Percentiles rank a stretch among this genome's conserved stretches.
Evolutionary conservation across 2,329 filamentous ascomycete genomes (phyloP).

Genomic region (Phaeophleospora eucalypticola): DNA sequence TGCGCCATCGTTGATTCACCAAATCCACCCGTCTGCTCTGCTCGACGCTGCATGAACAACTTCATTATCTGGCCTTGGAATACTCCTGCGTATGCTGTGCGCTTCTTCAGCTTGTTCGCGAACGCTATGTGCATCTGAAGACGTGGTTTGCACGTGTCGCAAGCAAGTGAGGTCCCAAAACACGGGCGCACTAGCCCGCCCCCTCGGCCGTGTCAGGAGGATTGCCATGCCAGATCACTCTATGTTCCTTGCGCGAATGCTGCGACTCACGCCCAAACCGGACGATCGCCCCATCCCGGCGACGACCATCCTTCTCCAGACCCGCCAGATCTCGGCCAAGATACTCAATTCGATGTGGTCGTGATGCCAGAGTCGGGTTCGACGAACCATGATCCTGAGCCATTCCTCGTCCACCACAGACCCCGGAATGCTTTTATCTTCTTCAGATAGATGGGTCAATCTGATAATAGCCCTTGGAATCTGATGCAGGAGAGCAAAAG

Average conservation of each 20-base stretch:
- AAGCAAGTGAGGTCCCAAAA: neutral
- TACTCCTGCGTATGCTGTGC: slow-evolving; percentile 1
- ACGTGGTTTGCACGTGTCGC: neutral
- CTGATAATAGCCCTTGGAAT: neutral
- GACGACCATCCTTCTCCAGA: too few relatives aligned
- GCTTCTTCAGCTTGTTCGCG: slow-evolving; percentile 4
- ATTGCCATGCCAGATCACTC: too few relatives aligned
- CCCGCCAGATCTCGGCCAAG: neutral
- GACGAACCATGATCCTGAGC: neutral
- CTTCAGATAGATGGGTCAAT: neutral
- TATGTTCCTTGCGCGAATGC: too few relatives aligned
- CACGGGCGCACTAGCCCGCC: neutral
- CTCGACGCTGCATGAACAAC: too few relatives aligned
- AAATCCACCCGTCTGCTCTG: neutral
- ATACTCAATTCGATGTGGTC: neutral
- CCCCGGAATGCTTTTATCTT: neutral
- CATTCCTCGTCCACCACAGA: neutral
- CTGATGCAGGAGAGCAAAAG: neutral
- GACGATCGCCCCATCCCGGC: neutral
- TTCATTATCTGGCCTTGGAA: neutral
- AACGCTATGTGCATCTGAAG: slow-evolving; percentile 4
- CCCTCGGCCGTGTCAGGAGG: too few relatives aligned
- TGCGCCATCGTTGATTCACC: neutral
- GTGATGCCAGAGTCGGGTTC: too few relatives aligned
- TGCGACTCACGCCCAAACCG: too few relatives aligned